Conservation (phyloP, 1,139 yeast species). For the Starmera stellimalicola region DNA sequence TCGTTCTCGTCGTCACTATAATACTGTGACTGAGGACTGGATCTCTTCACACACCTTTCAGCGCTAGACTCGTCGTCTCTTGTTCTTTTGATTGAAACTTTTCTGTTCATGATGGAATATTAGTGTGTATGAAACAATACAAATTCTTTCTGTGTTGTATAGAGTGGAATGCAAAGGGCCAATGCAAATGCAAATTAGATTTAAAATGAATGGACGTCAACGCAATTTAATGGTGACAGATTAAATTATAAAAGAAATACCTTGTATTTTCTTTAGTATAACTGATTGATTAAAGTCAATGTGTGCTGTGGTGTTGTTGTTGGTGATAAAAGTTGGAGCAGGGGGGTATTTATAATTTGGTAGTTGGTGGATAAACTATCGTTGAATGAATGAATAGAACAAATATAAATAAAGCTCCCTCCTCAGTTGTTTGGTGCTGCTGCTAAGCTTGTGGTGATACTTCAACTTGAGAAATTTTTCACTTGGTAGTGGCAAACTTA, state of each 20-base stretch:
- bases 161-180: neutral
- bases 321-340: too few relatives aligned
- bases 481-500: too few relatives aligned
- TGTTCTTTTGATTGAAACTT: conserved; percentile 18
- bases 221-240: conserved; percentile 22
- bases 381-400: too few relatives aligned
- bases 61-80: conserved; percentile 12
- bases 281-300: neutral
- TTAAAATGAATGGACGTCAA: conserved; percentile 21
- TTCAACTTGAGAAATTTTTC: too few relatives aligned
- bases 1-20: neutral
- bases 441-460: too few relatives aligned
- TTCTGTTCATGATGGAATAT: conserved; percentile 3
- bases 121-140: conserved; percentile 4
- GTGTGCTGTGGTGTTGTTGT: neutral
- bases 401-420: too few relatives aligned
- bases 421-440: too few relatives aligned
- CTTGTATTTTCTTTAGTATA: too few relatives aligned
- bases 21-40: conserved; percentile 6
- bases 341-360: too few relatives aligned
- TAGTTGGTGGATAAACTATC: too few relatives aligned
- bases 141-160: neutral
- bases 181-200: neutral
- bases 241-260: neutral
- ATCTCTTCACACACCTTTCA: conserved; percentile 15